Percentiles rank a stretch among this genome's conserved stretches.
Evolutionary conservation across 805 yeast species (phyloP).

Genomic region (Yamadazyma scolyti): DNA sequence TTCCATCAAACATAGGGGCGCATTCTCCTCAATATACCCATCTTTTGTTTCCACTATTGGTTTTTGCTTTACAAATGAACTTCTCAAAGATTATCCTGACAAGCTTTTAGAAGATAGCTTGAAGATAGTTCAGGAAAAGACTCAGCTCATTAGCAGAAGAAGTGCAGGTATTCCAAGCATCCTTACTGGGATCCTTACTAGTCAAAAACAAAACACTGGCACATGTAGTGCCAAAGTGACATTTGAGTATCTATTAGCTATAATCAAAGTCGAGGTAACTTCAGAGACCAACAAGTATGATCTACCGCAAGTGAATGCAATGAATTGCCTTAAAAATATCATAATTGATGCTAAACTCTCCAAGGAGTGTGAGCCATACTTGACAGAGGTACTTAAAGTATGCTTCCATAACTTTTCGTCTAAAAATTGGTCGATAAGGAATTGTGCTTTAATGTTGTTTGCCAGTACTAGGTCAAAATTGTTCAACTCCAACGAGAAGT

Average conservation of each 20-base stretch:
- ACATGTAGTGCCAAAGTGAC: conserved; percentile 38
- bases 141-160: conserved; percentile 77
- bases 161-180: conserved; percentile 90
- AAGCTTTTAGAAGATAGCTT: conserved; percentile 45
- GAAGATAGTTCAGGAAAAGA: conserved; percentile 45
- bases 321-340: conserved; percentile 75
- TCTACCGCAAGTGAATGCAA: conserved; percentile 90
- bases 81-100: conserved; percentile 36
- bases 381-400: conserved; percentile 56
- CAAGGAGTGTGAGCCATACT: conserved; percentile 44
- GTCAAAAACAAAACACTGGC: conserved; percentile 28
- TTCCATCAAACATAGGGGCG: conserved; percentile 83
- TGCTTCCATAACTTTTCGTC: conserved; percentile 64
- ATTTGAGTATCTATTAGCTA: conserved; percentile 45
- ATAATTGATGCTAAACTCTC: conserved; percentile 71
- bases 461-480: conserved; percentile 77
- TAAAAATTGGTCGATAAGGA: conserved; percentile 79
- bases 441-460: conserved; percentile 91
- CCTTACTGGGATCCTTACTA: conserved; percentile 67
- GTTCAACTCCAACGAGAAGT: conserved; percentile 55
- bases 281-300: conserved; percentile 55
- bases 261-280: conserved; percentile 53
- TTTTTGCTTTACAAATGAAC: conserved; percentile 38
- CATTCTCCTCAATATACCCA: conserved; percentile 85
- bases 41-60: conserved; percentile 66